Evolutionary conservation across 768 basidiomycete genomes (phyloP), one percentile per base, ranked within the genome.

Genomic region (Suillus discolor): DNA sequence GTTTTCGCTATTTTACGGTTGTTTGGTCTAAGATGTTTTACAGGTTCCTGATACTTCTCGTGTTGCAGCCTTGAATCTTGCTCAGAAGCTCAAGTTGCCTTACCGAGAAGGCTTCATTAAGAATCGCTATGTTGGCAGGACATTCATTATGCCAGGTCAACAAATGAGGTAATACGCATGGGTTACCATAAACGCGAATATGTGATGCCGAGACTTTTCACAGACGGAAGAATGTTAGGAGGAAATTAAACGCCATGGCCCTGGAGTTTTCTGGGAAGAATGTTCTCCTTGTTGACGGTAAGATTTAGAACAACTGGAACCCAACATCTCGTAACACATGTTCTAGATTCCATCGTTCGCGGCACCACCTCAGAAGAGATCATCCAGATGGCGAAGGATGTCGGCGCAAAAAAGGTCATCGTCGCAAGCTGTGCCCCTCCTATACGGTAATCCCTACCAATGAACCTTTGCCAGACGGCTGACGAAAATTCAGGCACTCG

Each of bases 61-160:
- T 57, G 97, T 99, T 1, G 97, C 97, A 13, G 97, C 97, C 9
- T 79, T 99, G 66, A 97, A 99, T 75, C 80, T 97, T 41, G 97
- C 97, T 23, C 97, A 99, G 75, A 91, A 89, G 72, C 82, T 99
- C 49, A 75, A 85, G 8, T 81, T 99, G 36, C 97, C 97, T 6
- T 99, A 99, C 77, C 88, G 97, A 55, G 97, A 99, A 80, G 97
- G 97, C 1, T 99, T 99, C 77, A 88, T 99, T 71, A 99, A 99
- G 83, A 99, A 99, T 77, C 89, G 97, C 36, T 99, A 99, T 79
- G 94, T 99, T 38, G 97, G 96, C 3, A 83, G 97, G 69, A 99
- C 97, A 0, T 99, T 99, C 76, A 99, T 99, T 79, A 99, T 99
- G 97, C 97, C 97, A 9, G 97, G 96, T 23, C 97, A 99, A 76